Percentiles rank a stretch among this genome's conserved stretches.
Conservation (phyloP, 2,329 filamentous ascomycete species). For the Talaromyces atroroseus region DNA sequence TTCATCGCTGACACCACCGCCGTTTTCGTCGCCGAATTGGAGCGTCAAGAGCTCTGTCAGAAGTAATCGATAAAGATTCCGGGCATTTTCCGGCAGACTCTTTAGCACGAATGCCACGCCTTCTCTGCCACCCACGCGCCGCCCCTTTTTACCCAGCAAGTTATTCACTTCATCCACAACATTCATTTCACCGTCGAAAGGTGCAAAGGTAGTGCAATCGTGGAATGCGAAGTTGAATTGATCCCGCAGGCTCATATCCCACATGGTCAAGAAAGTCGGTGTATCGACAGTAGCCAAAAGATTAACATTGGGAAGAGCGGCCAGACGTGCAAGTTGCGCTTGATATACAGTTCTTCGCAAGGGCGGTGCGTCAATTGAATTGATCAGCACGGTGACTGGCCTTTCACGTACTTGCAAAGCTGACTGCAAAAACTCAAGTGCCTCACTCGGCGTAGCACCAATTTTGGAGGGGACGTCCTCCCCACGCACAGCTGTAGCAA, state of each 20-base stretch:
- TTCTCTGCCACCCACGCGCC: constrained; percentile 79
- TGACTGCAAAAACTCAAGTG: constrained; percentile 61
- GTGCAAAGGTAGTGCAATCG: constrained; percentile 83
- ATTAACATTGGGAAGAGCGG: constrained; percentile 64
- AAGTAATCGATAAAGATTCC: constrained; percentile 77
- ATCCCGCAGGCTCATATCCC: constrained; percentile 80
- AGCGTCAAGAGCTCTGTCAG: constrained; percentile 76
- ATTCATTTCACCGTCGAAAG: constrained; percentile 69
- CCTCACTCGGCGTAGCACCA: constrained; percentile 61
- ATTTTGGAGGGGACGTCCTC: constrained; percentile 44
- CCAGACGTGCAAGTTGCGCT: constrained; percentile 68
- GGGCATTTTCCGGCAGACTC: constrained; percentile 85
- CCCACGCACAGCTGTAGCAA: constrained; percentile 58
- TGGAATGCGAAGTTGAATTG: constrained; percentile 86
- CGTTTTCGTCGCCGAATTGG: constrained; percentile 40
- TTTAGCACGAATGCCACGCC: constrained; percentile 87
- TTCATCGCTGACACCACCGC: constrained; percentile 49
- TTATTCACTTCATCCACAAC: constrained; percentile 87
- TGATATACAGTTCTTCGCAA: constrained; percentile 69
- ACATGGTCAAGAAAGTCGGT: constrained; percentile 79
- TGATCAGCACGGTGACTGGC: constrained; percentile 65
- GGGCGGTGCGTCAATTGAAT: constrained; percentile 77
- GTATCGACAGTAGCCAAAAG: constrained; percentile 80
- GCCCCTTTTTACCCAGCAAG: constrained; percentile 72
- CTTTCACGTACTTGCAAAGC: constrained; percentile 49